phyloP scores from a whole-genome alignment of 1,139 yeast genomes.

The Sugiyamaella novakii region DNA sequence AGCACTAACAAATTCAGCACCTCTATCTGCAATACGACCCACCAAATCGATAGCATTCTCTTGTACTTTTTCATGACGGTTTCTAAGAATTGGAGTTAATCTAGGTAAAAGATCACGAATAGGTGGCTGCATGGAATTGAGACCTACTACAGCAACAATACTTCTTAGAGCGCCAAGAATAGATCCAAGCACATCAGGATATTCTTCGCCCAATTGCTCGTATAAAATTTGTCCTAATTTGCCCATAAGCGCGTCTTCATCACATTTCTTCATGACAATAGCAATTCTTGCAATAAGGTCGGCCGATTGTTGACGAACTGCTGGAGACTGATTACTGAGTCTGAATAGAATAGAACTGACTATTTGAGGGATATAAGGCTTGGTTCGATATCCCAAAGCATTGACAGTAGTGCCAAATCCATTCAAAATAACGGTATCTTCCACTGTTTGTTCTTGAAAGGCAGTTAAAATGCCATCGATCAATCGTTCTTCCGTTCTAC shows the following conservation, averaged over 20 bases:
- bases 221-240: conserved; percentile 76
- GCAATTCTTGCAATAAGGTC: conserved; percentile 71
- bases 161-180: conserved; percentile 68
- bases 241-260: conserved; percentile 61
- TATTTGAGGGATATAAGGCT: conserved; percentile 75
- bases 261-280: conserved; percentile 67
- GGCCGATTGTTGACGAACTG: conserved; percentile 82
- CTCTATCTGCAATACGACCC: conserved; percentile 79
- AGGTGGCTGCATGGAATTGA: conserved; percentile 75
- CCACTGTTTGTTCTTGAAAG: conserved; percentile 72
- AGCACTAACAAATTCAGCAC: conserved; percentile 85
- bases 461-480: conserved; percentile 85
- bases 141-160: conserved; percentile 55
- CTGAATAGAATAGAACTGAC: conserved; percentile 74
- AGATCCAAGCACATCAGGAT: conserved; percentile 91
- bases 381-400: conserved; percentile 69
- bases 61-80: conserved; percentile 90
- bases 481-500: conserved; percentile 63
- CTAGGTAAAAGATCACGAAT: conserved; percentile 82
- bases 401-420: conserved; percentile 68
- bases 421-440: conserved; percentile 57
- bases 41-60: conserved; percentile 78
- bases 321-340: conserved; percentile 70
- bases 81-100: conserved; percentile 86
- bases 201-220: conserved; percentile 93